A percentile compares a stretch with the other conserved stretches of the same genome.
Evolutionary conservation across 176 grass and related monocot species (phyloP).

Genomic region (Melocanna baccifera): DNA sequence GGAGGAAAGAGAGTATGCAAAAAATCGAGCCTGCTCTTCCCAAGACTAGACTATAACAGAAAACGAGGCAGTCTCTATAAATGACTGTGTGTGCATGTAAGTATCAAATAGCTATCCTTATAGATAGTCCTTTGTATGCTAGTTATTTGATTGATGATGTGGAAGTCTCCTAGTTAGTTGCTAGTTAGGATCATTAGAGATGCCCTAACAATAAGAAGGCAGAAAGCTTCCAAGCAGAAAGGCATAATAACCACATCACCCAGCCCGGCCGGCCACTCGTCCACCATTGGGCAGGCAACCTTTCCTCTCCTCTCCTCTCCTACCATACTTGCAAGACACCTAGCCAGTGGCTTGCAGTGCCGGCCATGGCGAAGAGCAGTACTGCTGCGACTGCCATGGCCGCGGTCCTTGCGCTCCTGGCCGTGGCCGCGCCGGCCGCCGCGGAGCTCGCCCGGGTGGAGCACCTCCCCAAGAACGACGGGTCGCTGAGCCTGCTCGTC

Average conservation of each 20-base stretch:
- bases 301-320: neutral
- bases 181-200: no score
- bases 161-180: no score
- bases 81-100: no score
- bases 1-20: no score
- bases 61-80: no score
- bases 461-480: constrained; percentile 48
- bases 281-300: neutral
- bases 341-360: neutral
- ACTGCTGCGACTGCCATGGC: neutral
- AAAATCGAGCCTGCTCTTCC: no score
- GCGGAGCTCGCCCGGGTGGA: constrained; percentile 46
- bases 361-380: constrained; percentile 26
- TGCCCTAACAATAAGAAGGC: no score
- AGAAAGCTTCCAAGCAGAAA: neutral
- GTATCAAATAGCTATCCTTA: no score
- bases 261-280: neutral
- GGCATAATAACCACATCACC: neutral
- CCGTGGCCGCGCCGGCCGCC: constrained; percentile 19
- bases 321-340: neutral
- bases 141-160: no score
- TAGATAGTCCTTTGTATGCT: no score
- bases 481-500: constrained; percentile 65
- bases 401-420: constrained; percentile 22
- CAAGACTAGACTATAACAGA: no score